phyloP scores from a whole-genome alignment of 257 asterid genomes.

The Fraxinus quadrangulata region DNA sequence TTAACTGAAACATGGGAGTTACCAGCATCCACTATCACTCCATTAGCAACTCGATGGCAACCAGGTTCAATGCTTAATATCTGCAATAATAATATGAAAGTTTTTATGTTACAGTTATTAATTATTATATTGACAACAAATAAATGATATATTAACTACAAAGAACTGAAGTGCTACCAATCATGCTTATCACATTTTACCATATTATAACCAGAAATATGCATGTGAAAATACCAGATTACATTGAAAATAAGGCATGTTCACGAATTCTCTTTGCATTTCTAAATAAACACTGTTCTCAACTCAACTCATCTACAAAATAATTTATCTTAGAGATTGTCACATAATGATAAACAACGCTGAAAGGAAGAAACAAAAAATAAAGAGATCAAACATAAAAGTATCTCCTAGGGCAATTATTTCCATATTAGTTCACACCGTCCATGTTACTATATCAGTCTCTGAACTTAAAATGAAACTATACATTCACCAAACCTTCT shows the following conservation, averaged over 20 bases:
- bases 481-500: conserved; percentile 4
- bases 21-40: conserved; percentile 65
- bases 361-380: conserved; percentile 3
- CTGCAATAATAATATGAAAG: conserved; percentile 45
- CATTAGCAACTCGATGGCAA: conserved; percentile 69
- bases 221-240: neutral
- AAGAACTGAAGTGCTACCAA: conserved; percentile 18
- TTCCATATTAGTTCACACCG: neutral
- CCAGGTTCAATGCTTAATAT: conserved; percentile 79
- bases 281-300: neutral
- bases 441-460: neutral
- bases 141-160: neutral
- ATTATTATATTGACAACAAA: neutral
- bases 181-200: conserved; percentile 23
- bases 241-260: neutral
- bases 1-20: conserved; percentile 70
- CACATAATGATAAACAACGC: conserved; percentile 1
- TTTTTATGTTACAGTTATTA: neutral
- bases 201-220: conserved; percentile 18
- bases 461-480: conserved; percentile 11
- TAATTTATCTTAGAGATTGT: conserved; percentile 15
- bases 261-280: conserved; percentile 2
- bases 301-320: neutral
- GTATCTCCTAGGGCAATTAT: neutral
- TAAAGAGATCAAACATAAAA: conserved; percentile 11